phyloP scores from a whole-genome alignment of 768 basidiomycete species.

The Lanmaoa pseudosensibilis region DNA sequence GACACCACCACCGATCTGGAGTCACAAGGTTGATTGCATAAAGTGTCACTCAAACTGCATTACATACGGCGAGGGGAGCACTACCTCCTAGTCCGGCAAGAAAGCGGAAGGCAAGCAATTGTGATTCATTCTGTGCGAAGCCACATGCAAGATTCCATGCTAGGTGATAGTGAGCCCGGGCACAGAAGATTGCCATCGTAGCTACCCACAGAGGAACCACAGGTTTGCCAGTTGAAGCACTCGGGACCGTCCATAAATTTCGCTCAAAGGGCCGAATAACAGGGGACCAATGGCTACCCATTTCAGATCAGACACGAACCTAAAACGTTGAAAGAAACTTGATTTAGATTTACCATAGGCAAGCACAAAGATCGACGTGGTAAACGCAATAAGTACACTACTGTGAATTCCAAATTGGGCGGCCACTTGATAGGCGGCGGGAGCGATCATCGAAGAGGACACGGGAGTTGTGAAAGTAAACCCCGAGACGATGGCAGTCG shows the following conservation, averaged over 20 bases:
- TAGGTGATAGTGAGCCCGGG: constrained; percentile 14
- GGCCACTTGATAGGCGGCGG: constrained; percentile 54
- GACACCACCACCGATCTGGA: constrained; percentile 63
- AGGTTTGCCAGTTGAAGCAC: constrained; percentile 66
- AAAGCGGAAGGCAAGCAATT: constrained; percentile 69
- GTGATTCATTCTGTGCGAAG: constrained; percentile 55
- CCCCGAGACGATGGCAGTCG: constrained; percentile 63
- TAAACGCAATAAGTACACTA: constrained; percentile 50
- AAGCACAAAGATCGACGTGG: constrained; percentile 57
- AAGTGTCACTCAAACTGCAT: too few relatives aligned
- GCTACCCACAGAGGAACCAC: constrained; percentile 57
- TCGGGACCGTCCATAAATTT: constrained; percentile 65
- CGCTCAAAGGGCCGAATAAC: constrained; percentile 60
- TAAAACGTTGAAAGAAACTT: not conserved
- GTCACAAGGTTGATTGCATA: not conserved
- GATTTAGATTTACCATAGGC: constrained; percentile 60
- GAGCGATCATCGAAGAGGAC: constrained; percentile 75
- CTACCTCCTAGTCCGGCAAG: constrained; percentile 72
- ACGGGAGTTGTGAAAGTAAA: constrained; percentile 69
- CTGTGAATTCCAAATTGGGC: constrained; percentile 55
- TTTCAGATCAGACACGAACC: not conserved
- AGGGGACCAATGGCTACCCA: constrained; percentile 33
- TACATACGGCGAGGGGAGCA: constrained; percentile 54
- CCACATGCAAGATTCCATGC: constrained; percentile 67
- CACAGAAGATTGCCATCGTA: not conserved